These are phyloP conservation scores for Piloderma croceum DNA, from an alignment of 768 basidiomycete species.

Conservation along the genomic window DNA sequence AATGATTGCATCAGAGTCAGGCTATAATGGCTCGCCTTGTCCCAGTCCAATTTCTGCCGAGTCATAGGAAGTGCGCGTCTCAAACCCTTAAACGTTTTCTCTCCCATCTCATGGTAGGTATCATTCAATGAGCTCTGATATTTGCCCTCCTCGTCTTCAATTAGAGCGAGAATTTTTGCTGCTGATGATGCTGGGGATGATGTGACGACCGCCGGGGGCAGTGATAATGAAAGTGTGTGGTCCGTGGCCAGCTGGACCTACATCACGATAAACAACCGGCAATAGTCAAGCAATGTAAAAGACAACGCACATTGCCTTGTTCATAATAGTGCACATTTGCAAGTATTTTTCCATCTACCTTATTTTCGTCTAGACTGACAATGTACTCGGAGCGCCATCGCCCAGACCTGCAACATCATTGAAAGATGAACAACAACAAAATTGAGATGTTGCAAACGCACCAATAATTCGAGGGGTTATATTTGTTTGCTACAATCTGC, in stretches of 20 bases:
- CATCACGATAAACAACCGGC: not conserved
- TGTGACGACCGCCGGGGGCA: constrained; percentile 53
- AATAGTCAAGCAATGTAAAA: not conserved
- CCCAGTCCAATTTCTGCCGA: constrained; percentile 94
- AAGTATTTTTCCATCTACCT: constrained; percentile 65
- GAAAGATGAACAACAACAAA: not conserved
- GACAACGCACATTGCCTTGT: constrained; percentile 75
- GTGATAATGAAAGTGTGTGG: constrained; percentile 58
- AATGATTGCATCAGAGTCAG: not conserved
- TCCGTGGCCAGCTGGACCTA: constrained; percentile 88
- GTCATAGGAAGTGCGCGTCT: constrained; percentile 89
- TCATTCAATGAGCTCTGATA: constrained; percentile 79
- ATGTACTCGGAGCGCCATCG: constrained; percentile 89
- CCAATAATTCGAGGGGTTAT: constrained; percentile 94
- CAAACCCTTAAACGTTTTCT: constrained; percentile 89
- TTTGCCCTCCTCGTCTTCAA: constrained; percentile 72
- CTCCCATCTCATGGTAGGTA: constrained; percentile 83
- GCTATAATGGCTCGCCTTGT: constrained; percentile 52
- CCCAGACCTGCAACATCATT: constrained; percentile 62
- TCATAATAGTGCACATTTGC: constrained; percentile 96
- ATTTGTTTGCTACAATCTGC: constrained; percentile 92
- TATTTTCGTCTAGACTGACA: constrained; percentile 59
- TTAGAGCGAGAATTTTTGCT: constrained; percentile 72
- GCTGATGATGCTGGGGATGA: constrained; percentile 48
- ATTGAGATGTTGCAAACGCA: constrained; percentile 28